Conservation (phyloP, 2,329 filamentous ascomycete species). For the Zopfia rhizophila region DNA sequence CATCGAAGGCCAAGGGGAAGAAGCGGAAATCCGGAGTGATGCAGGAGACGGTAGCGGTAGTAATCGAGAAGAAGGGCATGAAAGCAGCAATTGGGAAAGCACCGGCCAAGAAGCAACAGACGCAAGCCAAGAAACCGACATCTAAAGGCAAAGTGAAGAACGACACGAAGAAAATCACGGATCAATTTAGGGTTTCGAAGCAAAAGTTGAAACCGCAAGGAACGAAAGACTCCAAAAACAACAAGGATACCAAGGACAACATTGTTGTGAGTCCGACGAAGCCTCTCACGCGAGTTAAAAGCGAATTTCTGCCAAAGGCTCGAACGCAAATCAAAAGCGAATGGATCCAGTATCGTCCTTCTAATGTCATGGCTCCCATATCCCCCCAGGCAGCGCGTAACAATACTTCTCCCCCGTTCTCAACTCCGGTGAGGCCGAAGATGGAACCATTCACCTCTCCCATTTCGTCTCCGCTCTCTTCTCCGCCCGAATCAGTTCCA, state of each 20-base stretch:
- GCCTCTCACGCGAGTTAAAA: too few relatives aligned
- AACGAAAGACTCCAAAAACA: conserved; percentile 36
- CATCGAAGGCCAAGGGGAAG: conserved; percentile 40
- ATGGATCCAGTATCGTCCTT: not conserved
- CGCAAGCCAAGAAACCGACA: conserved; percentile 42
- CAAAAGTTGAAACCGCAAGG: conserved; percentile 29
- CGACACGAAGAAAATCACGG: conserved; percentile 41
- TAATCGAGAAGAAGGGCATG: conserved; percentile 8
- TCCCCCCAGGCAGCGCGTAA: conserved; percentile 43
- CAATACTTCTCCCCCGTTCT: conserved; percentile 38
- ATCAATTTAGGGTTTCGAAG: conserved; percentile 44
- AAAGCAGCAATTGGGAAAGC: conserved; percentile 27
- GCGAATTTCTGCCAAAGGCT: too few relatives aligned
- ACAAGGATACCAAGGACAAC: too few relatives aligned
- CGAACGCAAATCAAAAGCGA: not conserved
- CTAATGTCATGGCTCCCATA: conserved; percentile 37
- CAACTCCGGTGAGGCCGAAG: conserved; percentile 34
- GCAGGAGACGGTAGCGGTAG: not conserved
- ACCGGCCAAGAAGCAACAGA: conserved; percentile 33
- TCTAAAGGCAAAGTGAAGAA: conserved; percentile 41
- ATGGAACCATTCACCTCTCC: conserved; percentile 39
- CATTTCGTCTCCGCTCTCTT: not conserved
- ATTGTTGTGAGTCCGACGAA: too few relatives aligned
- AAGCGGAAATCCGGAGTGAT: conserved; percentile 40
- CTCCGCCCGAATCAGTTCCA: conserved; percentile 11